A percentile compares a stretch with the other conserved stretches of the same genome.
Evolutionary conservation across 2,329 filamentous ascomycete genomes (phyloP).

Genomic region (Akanthomyces muscarius): DNA sequence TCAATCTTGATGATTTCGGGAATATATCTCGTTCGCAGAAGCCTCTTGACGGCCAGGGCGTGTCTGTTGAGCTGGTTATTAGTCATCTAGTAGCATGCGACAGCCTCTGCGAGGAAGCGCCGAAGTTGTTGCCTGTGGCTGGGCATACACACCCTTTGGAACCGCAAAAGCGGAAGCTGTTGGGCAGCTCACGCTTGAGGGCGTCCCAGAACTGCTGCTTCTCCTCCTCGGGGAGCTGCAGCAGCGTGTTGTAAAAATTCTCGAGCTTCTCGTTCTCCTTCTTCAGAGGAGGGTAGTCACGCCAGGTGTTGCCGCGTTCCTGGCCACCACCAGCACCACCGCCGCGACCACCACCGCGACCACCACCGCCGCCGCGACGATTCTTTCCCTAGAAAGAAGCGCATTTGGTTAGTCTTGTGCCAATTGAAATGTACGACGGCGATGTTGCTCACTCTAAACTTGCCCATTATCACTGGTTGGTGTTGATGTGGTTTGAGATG

Average conservation of each 20-base stretch:
- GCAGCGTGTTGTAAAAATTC: constrained; percentile 75
- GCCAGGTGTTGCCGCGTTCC: constrained; percentile 26
- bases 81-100: neutral
- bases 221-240: constrained; percentile 74
- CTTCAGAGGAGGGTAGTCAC: constrained; percentile 44
- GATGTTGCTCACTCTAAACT: constrained; percentile 15
- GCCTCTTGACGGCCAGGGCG: constrained; percentile 85
- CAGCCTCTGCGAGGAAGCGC: neutral
- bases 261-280: constrained; percentile 85
- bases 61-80: constrained; percentile 51
- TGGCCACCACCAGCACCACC: constrained; percentile 29
- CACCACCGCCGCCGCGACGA: constrained; percentile 34
- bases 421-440: neutral
- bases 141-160: constrained; percentile 68
- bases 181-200: constrained; percentile 80
- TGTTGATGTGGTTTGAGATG: constrained; percentile 1
- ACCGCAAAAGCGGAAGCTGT: constrained; percentile 96
- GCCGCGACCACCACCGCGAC: constrained; percentile 34
- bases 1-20: constrained; percentile 84
- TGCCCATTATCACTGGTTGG: constrained; percentile 12
- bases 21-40: constrained; percentile 83
- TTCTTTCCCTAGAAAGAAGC: constrained; percentile 29
- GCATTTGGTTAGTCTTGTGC: neutral
- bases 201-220: constrained; percentile 78
- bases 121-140: neutral